Evolutionary conservation across 352 stramenopile genomes (phyloP).

Genomic region (Elongisporangium prolatum): DNA sequence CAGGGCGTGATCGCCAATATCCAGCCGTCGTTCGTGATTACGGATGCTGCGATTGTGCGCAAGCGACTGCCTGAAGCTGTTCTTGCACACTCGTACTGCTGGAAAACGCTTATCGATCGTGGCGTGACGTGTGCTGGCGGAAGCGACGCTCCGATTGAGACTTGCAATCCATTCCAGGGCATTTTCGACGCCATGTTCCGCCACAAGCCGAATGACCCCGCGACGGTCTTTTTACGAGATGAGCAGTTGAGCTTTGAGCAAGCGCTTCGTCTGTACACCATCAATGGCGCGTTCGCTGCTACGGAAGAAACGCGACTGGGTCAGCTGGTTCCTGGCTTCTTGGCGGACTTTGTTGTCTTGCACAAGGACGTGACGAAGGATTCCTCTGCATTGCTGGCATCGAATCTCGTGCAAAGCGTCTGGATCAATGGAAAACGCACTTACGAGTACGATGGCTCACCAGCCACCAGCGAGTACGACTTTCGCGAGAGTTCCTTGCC

Average conservation of each 20-base stretch:
- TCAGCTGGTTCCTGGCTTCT: slow-evolving; percentile 43
- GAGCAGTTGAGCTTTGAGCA: slow-evolving; percentile 71
- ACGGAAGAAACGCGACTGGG: slow-evolving; percentile 55
- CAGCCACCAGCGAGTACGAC: slow-evolving; percentile 15
- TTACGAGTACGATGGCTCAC: slow-evolving; percentile 32
- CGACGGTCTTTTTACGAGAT: slow-evolving; percentile 53
- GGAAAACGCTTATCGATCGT: slow-evolving; percentile 74
- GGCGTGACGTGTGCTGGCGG: slow-evolving; percentile 77
- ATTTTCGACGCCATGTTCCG: slow-evolving; percentile 88
- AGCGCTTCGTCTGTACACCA: slow-evolving; percentile 81
- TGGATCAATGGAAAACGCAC: slow-evolving; percentile 58
- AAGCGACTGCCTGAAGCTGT: slow-evolving; percentile 62
- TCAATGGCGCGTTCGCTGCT: slow-evolving; percentile 57
- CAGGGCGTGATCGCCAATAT: slow-evolving; percentile 85
- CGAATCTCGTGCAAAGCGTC: slow-evolving; percentile 56
- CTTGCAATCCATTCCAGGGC: slow-evolving; percentile 81
- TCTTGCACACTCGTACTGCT: slow-evolving; percentile 75
- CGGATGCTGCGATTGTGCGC: slow-evolving; percentile 73
- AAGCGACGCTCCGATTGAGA: slow-evolving; percentile 85
- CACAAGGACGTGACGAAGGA: slow-evolving; percentile 43
- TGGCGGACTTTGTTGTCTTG: slow-evolving; percentile 74
- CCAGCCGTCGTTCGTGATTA: slow-evolving; percentile 87
- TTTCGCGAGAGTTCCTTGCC: slow-evolving; percentile 58
- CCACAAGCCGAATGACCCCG: slow-evolving; percentile 34
- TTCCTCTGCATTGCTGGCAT: slow-evolving; percentile 31